Evolutionary conservation across 208 protist genomes (phyloP).

Genomic region (Trypanosoma melophagium): DNA sequence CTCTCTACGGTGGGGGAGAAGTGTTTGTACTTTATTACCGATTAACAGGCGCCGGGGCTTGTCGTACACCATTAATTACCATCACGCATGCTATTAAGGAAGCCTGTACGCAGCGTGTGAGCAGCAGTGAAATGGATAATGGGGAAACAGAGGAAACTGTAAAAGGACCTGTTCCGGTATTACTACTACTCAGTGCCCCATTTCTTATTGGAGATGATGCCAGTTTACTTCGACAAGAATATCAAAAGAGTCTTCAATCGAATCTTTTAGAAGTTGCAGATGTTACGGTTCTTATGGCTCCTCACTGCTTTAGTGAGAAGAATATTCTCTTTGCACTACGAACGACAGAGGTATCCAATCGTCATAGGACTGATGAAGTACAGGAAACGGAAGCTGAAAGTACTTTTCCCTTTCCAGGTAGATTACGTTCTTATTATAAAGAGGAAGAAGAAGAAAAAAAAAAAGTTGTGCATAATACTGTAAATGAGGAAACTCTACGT

Average conservation of each 20-base stretch:
- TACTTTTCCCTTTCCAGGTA: background rate
- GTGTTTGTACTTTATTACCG: conserved; percentile 28
- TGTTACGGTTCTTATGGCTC: conserved; percentile 20
- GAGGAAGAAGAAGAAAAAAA: too few relatives aligned
- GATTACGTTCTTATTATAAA: background rate
- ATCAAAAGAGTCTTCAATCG: conserved; percentile 23
- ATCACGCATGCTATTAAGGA: conserved; percentile 21
- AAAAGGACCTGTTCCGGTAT: conserved; percentile 9
- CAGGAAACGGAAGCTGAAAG: background rate
- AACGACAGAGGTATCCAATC: conserved; percentile 1
- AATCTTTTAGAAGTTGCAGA: conserved; percentile 10
- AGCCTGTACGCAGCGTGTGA: background rate
- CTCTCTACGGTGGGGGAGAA: conserved; percentile 18
- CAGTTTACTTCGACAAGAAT: conserved; percentile 23
- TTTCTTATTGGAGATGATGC: conserved; percentile 31
- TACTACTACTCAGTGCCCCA: conserved; percentile 25
- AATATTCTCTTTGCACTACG: conserved; percentile 29
- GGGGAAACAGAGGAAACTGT: background rate
- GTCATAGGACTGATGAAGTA: background rate
- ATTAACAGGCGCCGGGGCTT: conserved; percentile 26
- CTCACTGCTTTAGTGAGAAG: conserved; percentile 26
- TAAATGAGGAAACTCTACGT: conserved; percentile 33
- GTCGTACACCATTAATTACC: conserved; percentile 30
- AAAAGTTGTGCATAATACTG: background rate
- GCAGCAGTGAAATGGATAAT: background rate